Evolutionary conservation across 495 filamentous ascomycete genomes (phyloP), one percentile per base, ranked within the genome.

Genomic region (Xylaria sp.): DNA sequence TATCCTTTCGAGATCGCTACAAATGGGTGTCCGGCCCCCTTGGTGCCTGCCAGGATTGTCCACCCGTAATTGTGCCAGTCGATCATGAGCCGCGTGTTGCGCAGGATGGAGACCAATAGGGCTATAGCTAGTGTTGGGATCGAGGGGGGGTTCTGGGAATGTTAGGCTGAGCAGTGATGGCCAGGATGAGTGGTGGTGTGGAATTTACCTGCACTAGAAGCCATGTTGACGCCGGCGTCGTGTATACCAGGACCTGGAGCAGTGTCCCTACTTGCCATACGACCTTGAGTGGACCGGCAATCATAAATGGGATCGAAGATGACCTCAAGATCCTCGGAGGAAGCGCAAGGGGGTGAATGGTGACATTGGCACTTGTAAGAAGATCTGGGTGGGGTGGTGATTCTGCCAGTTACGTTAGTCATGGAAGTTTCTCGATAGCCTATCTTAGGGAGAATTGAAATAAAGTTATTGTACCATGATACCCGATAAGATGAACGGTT

Each of bases 41-140:
- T 93, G 74, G 74, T 85, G 50, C 80, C 79, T 29, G 92, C 89
- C 5, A 99, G 89, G 69, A 98, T 95, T n/a, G 92, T 95, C 85
- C 93, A 97, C 71, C 96, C 95, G 80, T 97, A 97, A 80, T 99
- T 99, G 83, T 99, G 96, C 96, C 96, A 99, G 81, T 99, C 96
- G 68, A 98, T 93, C 44, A 98, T 85, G 3, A 98, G 88, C 68
- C 86, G 87, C 31, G 92, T 95, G 70, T 93, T 90, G 50, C 97
- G 92, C 65, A 97, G 82, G 75, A 88, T 89, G 76, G 92, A 94
- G 61, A 92, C 83, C 12, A 94, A 66, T 15, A 89, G 83, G 3
- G 94, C 90, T 59, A 98, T 83, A 33, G 89, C 86, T 5, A 99
- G 86, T 1, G 93, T 96, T 5, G 96, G 96, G 73, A 99, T 97